Conservation (phyloP, 2,329 filamentous ascomycete species). For the Alternaria arborescens region DNA sequence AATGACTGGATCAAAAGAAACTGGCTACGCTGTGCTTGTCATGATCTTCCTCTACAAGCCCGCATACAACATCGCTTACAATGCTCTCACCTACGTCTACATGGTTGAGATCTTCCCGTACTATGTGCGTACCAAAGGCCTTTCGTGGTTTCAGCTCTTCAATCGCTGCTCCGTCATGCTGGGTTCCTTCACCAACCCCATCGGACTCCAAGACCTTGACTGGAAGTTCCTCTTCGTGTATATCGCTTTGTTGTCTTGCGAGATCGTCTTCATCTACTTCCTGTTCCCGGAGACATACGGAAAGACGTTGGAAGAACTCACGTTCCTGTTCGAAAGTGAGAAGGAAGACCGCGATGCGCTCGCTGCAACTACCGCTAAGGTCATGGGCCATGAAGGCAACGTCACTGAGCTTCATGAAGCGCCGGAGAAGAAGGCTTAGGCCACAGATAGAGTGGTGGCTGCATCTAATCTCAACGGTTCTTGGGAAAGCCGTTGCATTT, state of each 20-base stretch:
- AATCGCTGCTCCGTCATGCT: conserved; percentile 69
- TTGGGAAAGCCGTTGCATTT: conserved; percentile 13
- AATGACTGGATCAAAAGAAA: conserved; percentile 41
- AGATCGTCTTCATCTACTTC: conserved; percentile 49
- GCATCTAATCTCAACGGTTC: background rate
- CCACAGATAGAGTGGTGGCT: background rate
- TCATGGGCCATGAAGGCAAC: conserved; percentile 23
- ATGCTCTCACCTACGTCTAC: conserved; percentile 65
- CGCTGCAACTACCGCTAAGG: conserved; percentile 33
- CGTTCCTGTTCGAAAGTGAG: conserved; percentile 46
- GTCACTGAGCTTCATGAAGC: conserved; percentile 34
- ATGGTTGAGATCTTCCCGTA: conserved; percentile 61
- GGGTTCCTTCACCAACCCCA: conserved; percentile 68
- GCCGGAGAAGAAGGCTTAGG: conserved; percentile 38
- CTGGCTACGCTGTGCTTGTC: conserved; percentile 57
- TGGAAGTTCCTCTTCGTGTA: conserved; percentile 74
- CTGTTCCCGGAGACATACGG: conserved; percentile 47
- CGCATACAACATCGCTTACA: conserved; percentile 66
- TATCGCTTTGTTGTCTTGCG: conserved; percentile 47
- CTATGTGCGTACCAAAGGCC: conserved; percentile 59
- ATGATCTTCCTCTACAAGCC: conserved; percentile 63
- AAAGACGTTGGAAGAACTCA: conserved; percentile 46
- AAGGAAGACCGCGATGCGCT: conserved; percentile 32
- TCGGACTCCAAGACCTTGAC: conserved; percentile 66
- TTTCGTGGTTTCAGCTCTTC: conserved; percentile 67